These are phyloP conservation scores for Falciphora oryzae DNA, from an alignment of 2,329 filamentous ascomycete species.

Conservation along the genomic window DNA sequence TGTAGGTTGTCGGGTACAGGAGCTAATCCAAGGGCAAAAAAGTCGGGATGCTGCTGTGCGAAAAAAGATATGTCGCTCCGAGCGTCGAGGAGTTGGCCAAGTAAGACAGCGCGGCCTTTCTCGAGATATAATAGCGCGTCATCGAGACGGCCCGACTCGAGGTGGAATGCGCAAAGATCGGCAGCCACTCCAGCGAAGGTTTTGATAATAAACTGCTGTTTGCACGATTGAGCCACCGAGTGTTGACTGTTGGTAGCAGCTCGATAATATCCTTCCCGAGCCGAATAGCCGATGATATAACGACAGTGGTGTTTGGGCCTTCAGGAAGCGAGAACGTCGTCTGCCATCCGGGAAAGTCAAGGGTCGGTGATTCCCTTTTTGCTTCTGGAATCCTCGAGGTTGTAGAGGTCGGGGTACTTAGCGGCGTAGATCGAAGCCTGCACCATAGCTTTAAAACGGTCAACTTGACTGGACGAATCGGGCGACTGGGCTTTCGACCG, in stretches of 20 bases:
- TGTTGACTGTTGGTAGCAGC: neutral
- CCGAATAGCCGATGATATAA: neutral
- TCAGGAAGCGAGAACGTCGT: too few relatives aligned
- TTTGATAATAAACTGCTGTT: neutral
- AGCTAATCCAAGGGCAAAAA: too few relatives aligned
- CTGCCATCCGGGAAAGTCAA: too few relatives aligned
- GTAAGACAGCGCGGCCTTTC: neutral
- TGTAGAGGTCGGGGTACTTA: too few relatives aligned
- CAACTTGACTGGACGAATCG: too few relatives aligned
- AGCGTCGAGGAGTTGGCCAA: neutral
- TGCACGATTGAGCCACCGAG: neutral
- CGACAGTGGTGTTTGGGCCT: neutral
- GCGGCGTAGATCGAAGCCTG: too few relatives aligned
- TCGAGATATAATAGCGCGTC: neutral
- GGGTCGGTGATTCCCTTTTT: too few relatives aligned
- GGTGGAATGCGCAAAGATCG: conserved; percentile 1
- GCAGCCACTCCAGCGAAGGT: neutral
- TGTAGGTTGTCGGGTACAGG: too few relatives aligned
- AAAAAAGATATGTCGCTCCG: neutral
- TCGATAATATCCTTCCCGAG: neutral
- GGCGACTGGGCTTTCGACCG: too few relatives aligned
- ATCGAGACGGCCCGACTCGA: neutral
- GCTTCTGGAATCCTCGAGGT: too few relatives aligned
- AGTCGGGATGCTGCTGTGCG: neutral
- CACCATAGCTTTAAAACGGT: too few relatives aligned